Evolutionary conservation across 331 rosid genomes (phyloP).

Genomic region (Quercus lobata): DNA sequence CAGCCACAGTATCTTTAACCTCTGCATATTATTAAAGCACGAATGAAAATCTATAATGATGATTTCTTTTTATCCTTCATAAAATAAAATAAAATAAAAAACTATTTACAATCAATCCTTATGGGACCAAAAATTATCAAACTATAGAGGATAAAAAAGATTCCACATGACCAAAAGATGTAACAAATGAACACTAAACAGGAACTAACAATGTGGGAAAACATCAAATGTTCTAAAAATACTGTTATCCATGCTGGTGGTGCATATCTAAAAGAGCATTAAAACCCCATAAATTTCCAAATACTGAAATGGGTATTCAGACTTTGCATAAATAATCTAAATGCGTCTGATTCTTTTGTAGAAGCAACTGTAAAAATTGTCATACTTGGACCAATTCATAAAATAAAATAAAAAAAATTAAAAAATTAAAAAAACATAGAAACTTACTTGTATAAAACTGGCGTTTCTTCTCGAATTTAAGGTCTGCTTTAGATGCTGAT

Average conservation of each 20-base stretch:
- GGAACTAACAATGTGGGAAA: not conserved
- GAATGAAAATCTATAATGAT: too few species aligned
- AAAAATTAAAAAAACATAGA: too few species aligned
- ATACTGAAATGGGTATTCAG: not conserved
- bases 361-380: too few species aligned
- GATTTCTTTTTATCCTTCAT: too few species aligned
- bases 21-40: slow-evolving; percentile 34
- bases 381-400: not conserved
- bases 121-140: not conserved
- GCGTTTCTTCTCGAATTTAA: slow-evolving; percentile 34
- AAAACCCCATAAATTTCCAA: too few species aligned
- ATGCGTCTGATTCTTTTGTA: too few species aligned
- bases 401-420: not conserved
- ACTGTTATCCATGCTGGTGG: not conserved
- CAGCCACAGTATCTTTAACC: slow-evolving; percentile 52
- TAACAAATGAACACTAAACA: not conserved
- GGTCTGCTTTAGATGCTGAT: slow-evolving; percentile 18
- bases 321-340: not conserved
- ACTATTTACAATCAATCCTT: too few species aligned
- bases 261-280: too few species aligned
- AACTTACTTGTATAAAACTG: slow-evolving; percentile 40
- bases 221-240: not conserved
- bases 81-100: not conserved
- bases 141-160: not conserved
- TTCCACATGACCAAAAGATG: not conserved